Evolutionary conservation across 306 rosid species (phyloP).

Genomic region (Rosa persica): DNA sequence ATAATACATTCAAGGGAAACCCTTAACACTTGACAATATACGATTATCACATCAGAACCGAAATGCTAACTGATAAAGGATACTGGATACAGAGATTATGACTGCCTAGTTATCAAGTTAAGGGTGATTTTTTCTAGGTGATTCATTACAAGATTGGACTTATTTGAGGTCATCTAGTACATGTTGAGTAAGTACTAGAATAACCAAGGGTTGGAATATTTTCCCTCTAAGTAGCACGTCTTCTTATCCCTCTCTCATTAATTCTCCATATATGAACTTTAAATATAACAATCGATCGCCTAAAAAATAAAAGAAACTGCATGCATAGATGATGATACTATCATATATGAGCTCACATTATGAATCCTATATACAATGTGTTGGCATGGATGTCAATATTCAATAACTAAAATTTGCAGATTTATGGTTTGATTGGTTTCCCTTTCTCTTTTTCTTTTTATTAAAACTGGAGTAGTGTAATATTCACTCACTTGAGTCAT

Average conservation of each 20-base stretch:
- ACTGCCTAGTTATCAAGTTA: not conserved
- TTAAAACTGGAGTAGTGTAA: conserved; percentile 4
- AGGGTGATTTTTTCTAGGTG: not conserved
- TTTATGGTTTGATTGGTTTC: not conserved
- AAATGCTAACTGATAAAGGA: not conserved
- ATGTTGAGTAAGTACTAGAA: not conserved
- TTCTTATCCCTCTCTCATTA: not conserved
- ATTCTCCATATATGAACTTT: not conserved
- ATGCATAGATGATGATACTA: not conserved
- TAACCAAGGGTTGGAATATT: not conserved
- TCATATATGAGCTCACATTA: not conserved
- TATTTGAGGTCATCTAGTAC: not conserved
- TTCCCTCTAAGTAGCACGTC: not conserved
- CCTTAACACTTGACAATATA: not conserved
- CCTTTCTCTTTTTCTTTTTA: not conserved
- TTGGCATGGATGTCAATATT: not conserved
- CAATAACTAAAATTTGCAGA: not conserved
- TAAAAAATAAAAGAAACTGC: not conserved
- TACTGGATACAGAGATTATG: conserved; percentile 3
- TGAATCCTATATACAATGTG: not conserved
- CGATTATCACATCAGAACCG: not conserved
- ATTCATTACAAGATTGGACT: not conserved
- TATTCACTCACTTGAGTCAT: conserved; percentile 85
- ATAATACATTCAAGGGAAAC: conserved; percentile 9
- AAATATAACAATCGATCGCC: not conserved